Percentiles rank a stretch among this genome's conserved stretches.
These are phyloP conservation scores for Pseudopyrenochaeta lycopersici DNA, from an alignment of 2,329 filamentous ascomycete genomes.

Conservation along the genomic window DNA sequence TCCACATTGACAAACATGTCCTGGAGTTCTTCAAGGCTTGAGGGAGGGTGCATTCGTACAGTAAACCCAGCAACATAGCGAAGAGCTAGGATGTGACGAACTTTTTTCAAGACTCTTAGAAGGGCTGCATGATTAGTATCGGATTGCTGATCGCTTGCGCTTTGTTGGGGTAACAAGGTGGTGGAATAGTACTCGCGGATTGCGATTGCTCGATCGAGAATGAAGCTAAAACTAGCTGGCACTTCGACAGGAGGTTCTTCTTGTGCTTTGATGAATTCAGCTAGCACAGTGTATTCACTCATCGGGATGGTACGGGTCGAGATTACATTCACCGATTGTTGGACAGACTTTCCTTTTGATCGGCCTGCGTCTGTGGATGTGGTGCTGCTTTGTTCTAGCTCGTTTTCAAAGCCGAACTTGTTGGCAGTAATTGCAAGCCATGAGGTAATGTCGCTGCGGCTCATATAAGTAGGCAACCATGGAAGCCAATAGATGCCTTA, in stretches of 20 bases:
- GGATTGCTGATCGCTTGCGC: conserved; percentile 16
- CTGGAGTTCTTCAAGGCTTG: conserved; percentile 6
- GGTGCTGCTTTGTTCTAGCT: not conserved
- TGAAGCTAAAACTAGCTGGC: conserved; percentile 37
- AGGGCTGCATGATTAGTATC: conserved; percentile 47
- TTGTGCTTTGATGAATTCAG: conserved; percentile 45
- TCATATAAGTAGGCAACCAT: not conserved
- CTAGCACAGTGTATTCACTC: conserved; percentile 52
- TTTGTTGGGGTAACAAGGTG: conserved; percentile 17
- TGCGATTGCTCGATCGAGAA: conserved; percentile 52
- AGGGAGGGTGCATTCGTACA: not conserved
- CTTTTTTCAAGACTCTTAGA: conserved; percentile 45
- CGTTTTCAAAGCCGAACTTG: conserved; percentile 39
- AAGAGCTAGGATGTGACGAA: conserved; percentile 41
- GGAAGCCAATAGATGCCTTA: not conserved
- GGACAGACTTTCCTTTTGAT: not conserved
- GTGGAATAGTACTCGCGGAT: conserved; percentile 40
- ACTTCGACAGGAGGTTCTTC: conserved; percentile 36
- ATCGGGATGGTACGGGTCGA: conserved; percentile 48
- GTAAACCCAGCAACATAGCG: not conserved
- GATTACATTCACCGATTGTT: not conserved
- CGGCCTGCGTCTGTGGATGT: too few relatives aligned
- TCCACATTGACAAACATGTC: conserved; percentile 50
- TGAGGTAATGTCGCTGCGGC: conserved; percentile 39
- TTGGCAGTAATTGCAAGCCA: conserved; percentile 57